Evolutionary conservation across 2,329 filamentous ascomycete genomes (phyloP), one percentile per base, ranked within the genome.

Genomic region (Colletotrichum neosansevieriae): DNA sequence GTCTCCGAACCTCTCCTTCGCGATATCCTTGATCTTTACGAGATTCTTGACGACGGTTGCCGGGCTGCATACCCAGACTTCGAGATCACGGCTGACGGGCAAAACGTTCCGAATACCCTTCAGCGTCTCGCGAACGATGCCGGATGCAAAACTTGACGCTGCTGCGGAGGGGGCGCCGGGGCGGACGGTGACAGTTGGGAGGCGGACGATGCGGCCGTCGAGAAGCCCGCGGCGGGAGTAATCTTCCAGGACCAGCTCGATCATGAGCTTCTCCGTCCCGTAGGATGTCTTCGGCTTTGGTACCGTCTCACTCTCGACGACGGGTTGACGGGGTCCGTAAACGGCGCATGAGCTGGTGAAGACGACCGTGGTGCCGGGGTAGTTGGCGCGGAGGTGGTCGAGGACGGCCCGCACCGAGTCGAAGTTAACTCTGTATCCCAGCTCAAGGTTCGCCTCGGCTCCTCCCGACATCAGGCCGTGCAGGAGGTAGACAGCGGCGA

Each of bases 381-480:
- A 79, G 34, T 74, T 61, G 0, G 19, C 69, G n/a, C 86, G 80
- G 42, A 89, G 78, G 13, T 79, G 77, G 56, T 90, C 87, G 6
- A 90, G 79, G 0, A 90, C 76, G 36, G 77, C 75, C 21, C 85
- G 81, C 2, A 87, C 87, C 2, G 85, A 85, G 70, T 89, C 87
- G 51, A 89, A 80, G 73, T 90, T 90, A 61, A 89, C 87, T 49
- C 79, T 81, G 68, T 88, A 81, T 0, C 88, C 67, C 78, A 83
- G 72, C 79, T 87, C 75, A 79, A 88, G 78, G 59, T 90, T 85
- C 13, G 85, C 85, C 77, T 91, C 88, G 12, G 87, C 84, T 6
- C 87, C 88, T 21, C 84, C 84, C 0, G 86, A 89, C 88, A 90
- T 90, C 77, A 90, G 87, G 45, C 88, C 88, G 73, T 91, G 88